phyloP scores from a whole-genome alignment of 2,329 filamentous ascomycete genomes.

The Tricladium varicosporioides region DNA sequence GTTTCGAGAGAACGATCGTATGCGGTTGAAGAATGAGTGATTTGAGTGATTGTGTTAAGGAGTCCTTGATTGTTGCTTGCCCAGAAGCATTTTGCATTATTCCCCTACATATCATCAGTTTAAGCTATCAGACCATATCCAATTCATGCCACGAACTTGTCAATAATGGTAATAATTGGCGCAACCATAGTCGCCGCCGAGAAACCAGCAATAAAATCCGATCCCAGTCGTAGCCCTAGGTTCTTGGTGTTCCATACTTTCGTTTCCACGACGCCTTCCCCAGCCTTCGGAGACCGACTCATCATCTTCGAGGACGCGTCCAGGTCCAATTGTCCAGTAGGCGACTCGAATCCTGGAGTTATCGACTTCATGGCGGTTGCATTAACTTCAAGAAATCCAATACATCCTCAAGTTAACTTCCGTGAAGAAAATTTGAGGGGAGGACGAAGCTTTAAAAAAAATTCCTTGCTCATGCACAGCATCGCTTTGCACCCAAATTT shows the following conservation, averaged over 20 bases:
- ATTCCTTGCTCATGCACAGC: no score
- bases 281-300: slow-evolving; percentile 12
- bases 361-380: slow-evolving; percentile 17
- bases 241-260: slow-evolving; percentile 72
- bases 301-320: slow-evolving; percentile 8
- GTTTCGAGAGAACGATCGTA: slow-evolving; percentile 59
- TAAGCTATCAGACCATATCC: not conserved
- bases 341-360: slow-evolving; percentile 15
- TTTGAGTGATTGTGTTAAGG: slow-evolving; percentile 56
- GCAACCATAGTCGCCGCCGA: slow-evolving; percentile 75
- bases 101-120: slow-evolving; percentile 46
- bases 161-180: slow-evolving; percentile 83
- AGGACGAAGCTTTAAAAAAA: no score
- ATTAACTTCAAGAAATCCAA: slow-evolving; percentile 10
- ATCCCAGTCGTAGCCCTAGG: slow-evolving; percentile 62
- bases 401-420: no score
- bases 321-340: slow-evolving; percentile 13
- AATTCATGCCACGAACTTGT: slow-evolving; percentile 55
- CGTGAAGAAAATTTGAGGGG: no score
- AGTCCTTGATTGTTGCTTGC: slow-evolving; percentile 55
- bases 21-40: slow-evolving; percentile 60
- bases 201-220: slow-evolving; percentile 67
- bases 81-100: slow-evolving; percentile 84
- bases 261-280: slow-evolving; percentile 18
- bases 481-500: no score